phyloP scores from a whole-genome alignment of 306 rosid genomes.

The Casuarina glauca region DNA sequence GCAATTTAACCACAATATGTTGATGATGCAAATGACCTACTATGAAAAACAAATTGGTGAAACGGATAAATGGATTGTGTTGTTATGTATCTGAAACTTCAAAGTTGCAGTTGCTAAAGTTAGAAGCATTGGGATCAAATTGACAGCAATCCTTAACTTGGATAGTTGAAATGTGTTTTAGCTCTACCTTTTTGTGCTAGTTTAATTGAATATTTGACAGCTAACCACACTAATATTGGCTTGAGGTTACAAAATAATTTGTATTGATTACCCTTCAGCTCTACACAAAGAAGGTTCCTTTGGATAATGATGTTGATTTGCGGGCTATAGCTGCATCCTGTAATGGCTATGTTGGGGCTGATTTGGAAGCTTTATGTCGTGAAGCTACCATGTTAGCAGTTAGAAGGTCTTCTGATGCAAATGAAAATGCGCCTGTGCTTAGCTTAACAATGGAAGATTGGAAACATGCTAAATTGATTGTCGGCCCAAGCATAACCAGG shows the following conservation, averaged over 20 bases:
- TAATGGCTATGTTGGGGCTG: slow-evolving; percentile 97
- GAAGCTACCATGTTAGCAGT: slow-evolving; percentile 63
- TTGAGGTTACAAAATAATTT: slow-evolving; percentile 19
- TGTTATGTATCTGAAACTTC: not conserved
- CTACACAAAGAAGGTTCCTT: slow-evolving; percentile 71
- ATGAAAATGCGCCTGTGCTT: slow-evolving; percentile 38
- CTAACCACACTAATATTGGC: slow-evolving; percentile 10
- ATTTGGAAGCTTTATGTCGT: slow-evolving; percentile 79
- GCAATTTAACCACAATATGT: no score
- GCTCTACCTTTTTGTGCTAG: not conserved
- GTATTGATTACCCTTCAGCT: slow-evolving; percentile 49
- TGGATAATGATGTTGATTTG: slow-evolving; percentile 57
- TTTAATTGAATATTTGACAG: slow-evolving; percentile 17
- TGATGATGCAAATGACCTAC: no score
- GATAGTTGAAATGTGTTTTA: not conserved
- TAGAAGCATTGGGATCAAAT: not conserved
- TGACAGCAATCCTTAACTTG: not conserved
- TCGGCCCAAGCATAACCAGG: slow-evolving; percentile 89
- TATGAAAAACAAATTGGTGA: not conserved
- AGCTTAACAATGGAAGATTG: slow-evolving; percentile 69
- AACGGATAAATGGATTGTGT: not conserved
- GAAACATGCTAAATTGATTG: slow-evolving; percentile 64
- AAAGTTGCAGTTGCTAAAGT: not conserved
- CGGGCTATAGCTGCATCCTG: slow-evolving; percentile 72
- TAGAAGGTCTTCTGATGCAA: slow-evolving; percentile 51